Percentiles rank a stretch among this genome's conserved stretches.
phyloP scores from a whole-genome alignment of 2,329 filamentous ascomycete species.

The Colletotrichum cereale region DNA sequence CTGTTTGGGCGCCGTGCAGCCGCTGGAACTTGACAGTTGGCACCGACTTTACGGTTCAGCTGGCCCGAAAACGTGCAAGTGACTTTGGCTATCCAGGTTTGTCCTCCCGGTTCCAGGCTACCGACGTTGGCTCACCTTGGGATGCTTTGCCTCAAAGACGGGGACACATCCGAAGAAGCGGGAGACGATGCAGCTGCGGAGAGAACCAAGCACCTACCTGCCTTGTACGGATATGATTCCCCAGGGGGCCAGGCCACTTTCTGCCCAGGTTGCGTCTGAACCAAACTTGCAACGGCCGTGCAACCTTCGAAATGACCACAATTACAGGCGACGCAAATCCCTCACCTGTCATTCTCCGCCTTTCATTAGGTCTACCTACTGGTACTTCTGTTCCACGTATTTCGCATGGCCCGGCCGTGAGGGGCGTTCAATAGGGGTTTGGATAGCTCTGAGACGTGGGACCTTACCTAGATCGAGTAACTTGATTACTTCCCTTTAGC shows the following conservation, averaged over 20 bases:
- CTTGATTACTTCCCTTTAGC: conserved; percentile 1
- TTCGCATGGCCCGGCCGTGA: background rate
- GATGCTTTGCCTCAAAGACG: background rate
- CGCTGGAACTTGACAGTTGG: conserved; percentile 27
- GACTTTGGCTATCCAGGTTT: background rate
- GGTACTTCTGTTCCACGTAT: conserved; percentile 6
- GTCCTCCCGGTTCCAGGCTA: conserved; percentile 2
- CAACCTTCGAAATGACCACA: conserved; percentile 21
- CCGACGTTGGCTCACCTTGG: background rate
- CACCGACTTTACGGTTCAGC: conserved; percentile 8
- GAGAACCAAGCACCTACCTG: background rate
- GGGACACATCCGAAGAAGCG: background rate
- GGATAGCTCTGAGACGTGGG: conserved; percentile 30
- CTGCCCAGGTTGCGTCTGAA: conserved; percentile 13
- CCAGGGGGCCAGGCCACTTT: conserved; percentile 9
- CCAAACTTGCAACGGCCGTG: conserved; percentile 9
- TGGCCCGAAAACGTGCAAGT: background rate
- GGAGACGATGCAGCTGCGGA: conserved; percentile 3
- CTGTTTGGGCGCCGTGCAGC: conserved; percentile 31
- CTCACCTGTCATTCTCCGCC: conserved; percentile 14
- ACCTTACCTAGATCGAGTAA: conserved; percentile 12
- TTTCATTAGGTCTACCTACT: too few species aligned
- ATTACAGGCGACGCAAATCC: conserved; percentile 26
- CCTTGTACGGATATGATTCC: conserved; percentile 7
- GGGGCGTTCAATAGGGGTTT: conserved; percentile 30